A percentile compares a stretch with the other conserved stretches of the same genome.
Conservation (phyloP, 768 basidiomycete species). For the Clavaria fumosa region DNA sequence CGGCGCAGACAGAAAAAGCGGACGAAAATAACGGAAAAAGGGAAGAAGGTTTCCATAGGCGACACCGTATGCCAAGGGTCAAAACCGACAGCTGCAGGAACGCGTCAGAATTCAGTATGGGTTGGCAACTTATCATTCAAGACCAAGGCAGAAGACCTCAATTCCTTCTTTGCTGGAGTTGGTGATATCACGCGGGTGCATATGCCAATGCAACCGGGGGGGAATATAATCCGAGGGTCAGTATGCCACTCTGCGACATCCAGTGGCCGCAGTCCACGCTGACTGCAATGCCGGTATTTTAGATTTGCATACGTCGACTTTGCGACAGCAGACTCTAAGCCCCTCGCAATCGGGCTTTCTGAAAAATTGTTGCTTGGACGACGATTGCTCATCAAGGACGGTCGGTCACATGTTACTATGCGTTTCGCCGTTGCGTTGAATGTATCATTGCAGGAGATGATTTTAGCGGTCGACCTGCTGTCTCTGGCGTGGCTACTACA, state of each 20-base stretch:
- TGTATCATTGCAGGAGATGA: slow-evolving; percentile 40
- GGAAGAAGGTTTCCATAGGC: slow-evolving; percentile 15
- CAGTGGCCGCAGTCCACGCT: not conserved
- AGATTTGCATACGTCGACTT: slow-evolving; percentile 99
- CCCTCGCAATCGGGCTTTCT: slow-evolving; percentile 60
- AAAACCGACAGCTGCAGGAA: slow-evolving; percentile 25
- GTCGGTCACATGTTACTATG: slow-evolving; percentile 24
- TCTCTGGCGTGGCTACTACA: slow-evolving; percentile 12
- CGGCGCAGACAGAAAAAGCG: slow-evolving; percentile 47
- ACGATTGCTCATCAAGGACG: slow-evolving; percentile 85
- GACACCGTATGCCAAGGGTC: slow-evolving; percentile 34
- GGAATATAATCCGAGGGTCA: slow-evolving; percentile 67
- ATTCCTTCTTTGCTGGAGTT: slow-evolving; percentile 48
- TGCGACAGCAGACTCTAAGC: slow-evolving; percentile 56
- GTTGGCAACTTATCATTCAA: slow-evolving; percentile 89
- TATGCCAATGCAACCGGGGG: slow-evolving; percentile 64
- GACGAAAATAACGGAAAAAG: slow-evolving; percentile 19
- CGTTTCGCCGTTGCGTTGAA: slow-evolving; percentile 2
- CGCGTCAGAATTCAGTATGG: slow-evolving; percentile 84
- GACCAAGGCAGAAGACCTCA: slow-evolving; percentile 64
- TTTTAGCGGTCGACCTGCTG: slow-evolving; percentile 52
- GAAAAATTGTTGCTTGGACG: slow-evolving; percentile 77
- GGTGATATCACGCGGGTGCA: slow-evolving; percentile 70
- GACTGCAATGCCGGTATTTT: too few relatives aligned
- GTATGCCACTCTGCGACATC: slow-evolving; percentile 16